Base-by-base conservation (phyloP, 306 rosid genomes). In the Cucurbita ficifolia region DNA sequence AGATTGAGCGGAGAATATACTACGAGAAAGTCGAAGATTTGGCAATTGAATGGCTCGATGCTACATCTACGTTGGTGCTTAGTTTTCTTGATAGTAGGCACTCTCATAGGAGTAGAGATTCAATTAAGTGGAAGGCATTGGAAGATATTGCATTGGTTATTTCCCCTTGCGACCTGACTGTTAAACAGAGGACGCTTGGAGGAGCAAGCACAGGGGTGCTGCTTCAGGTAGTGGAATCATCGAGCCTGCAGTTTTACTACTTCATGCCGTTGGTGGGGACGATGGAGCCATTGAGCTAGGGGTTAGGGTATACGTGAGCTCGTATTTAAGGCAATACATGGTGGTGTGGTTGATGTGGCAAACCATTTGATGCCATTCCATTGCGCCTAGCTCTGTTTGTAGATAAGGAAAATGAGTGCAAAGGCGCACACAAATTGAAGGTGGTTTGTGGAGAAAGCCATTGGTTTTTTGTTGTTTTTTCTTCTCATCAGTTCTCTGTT, bases 211-310 rank as follows among this genome's bases (percentile, higher is more conserved):
- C 33, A 51, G 70, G 64, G 59, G 70, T 70, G 65, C 63, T 76
- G 38, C 29, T 69, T 69, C 73, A 39, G 81, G 73, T 56, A 36
- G 75, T 58, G 81, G 76, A 84, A 81, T 89, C 51, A 81, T 89
- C 51, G 87, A 73, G 10, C 89, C 97, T 50, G 76, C 78, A 22
- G 83, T 84, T 77, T 94, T 94, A 7, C 89, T 82, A 35, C 92
- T 94, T 75, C 95, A 90, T 81, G 86, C 96, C 13, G 75, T 86
- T 29, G 97, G 98, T 35, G 96, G 98, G 74, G 96, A 90, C 70
- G 80, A 87, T 72, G 96, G 97, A 68, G 91, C 96, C 45, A 56
- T 89, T 62, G 92, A 90, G 79, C 79, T 90, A 43, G 89, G 95
- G 76, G 96, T 75, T 74, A 86, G 92, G 87, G 81, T 94, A 55